Conservation (phyloP, 805 yeast species). For the Ogataea nakhonphanomensis region DNA sequence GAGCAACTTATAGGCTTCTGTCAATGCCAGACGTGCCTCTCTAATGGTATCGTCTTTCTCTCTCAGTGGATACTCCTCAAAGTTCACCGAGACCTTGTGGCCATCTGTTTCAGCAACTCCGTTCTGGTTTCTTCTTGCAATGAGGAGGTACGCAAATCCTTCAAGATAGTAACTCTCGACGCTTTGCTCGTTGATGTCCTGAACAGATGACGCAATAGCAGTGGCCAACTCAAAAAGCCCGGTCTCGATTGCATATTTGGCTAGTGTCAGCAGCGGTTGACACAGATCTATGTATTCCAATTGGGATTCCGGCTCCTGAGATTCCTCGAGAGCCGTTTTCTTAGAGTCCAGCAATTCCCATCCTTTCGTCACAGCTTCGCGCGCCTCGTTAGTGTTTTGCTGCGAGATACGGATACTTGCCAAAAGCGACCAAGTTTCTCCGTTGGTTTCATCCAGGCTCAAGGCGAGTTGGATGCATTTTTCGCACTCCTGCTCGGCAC, state of each 20-base stretch:
- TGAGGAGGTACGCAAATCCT: constrained; percentile 65
- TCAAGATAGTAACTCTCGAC: constrained; percentile 81
- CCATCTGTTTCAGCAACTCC: constrained; percentile 15
- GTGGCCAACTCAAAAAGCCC: constrained; percentile 65
- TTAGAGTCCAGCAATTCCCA: constrained; percentile 65
- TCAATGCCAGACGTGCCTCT: constrained; percentile 43
- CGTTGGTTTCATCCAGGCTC: constrained; percentile 53
- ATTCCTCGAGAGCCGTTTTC: constrained; percentile 46
- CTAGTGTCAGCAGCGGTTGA: constrained; percentile 69
- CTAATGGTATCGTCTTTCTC: constrained; percentile 32
- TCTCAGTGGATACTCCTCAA: constrained; percentile 37
- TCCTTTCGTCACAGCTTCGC: constrained; percentile 57
- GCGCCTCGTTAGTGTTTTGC: constrained; percentile 70
- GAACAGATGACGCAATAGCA: constrained; percentile 59
- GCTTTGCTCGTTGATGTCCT: constrained; percentile 80
- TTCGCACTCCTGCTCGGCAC: constrained; percentile 82
- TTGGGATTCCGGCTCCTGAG: constrained; percentile 36
- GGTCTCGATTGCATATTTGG: constrained; percentile 75
- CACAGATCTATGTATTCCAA: constrained; percentile 61
- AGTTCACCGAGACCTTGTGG: constrained; percentile 34
- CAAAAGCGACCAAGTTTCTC: constrained; percentile 78
- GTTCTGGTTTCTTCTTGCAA: constrained; percentile 37
- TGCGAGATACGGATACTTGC: constrained; percentile 91
- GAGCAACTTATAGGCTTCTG: constrained; percentile 32
- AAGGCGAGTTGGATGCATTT: constrained; percentile 62